Conservation (phyloP, 495 filamentous ascomycete species). For the Daldinia grandis region DNA sequence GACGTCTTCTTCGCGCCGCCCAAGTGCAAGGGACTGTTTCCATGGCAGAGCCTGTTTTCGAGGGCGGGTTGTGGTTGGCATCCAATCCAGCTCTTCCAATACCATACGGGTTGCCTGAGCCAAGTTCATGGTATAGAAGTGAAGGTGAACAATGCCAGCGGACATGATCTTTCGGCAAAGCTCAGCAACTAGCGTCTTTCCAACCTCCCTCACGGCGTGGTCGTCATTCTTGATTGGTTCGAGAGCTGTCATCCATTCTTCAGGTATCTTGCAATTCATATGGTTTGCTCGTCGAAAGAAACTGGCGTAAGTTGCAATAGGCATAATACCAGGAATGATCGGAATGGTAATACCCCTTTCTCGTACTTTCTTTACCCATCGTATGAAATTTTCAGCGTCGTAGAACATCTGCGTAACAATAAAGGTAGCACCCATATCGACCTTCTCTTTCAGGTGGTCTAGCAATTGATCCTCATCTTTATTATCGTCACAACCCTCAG, state of each 20-base stretch:
- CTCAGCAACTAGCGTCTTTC: slow-evolving; percentile 87
- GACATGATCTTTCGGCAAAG: slow-evolving; percentile 86
- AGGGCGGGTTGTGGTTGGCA: slow-evolving; percentile 77
- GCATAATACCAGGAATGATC: slow-evolving; percentile 98
- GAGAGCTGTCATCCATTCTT: slow-evolving; percentile 78
- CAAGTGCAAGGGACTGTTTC: slow-evolving; percentile 90
- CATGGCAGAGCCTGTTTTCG: slow-evolving; percentile 88
- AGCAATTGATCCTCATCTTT: slow-evolving; percentile 83
- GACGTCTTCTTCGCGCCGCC: slow-evolving; percentile 91
- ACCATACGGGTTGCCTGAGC: slow-evolving; percentile 94
- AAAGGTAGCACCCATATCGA: slow-evolving; percentile 92
- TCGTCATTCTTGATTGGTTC: slow-evolving; percentile 98
- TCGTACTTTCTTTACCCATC: slow-evolving; percentile 86
- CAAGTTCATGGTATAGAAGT: slow-evolving; percentile 99
- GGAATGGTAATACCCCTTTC: slow-evolving; percentile 86
- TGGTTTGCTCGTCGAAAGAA: slow-evolving; percentile 90
- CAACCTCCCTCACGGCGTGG: slow-evolving; percentile 87
- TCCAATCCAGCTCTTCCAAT: slow-evolving; percentile 83
- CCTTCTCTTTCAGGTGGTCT: slow-evolving; percentile 96
- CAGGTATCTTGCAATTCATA: slow-evolving; percentile 83
- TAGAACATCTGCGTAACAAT: slow-evolving; percentile 99
- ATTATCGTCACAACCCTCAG: slow-evolving; percentile 94
- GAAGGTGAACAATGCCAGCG: slow-evolving; percentile 84
- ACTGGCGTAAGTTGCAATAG: slow-evolving; percentile 91
- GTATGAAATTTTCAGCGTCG: slow-evolving; percentile 91